phyloP scores from a whole-genome alignment of 1,284 basidiomycete species.

The Ganoderma sp. region DNA sequence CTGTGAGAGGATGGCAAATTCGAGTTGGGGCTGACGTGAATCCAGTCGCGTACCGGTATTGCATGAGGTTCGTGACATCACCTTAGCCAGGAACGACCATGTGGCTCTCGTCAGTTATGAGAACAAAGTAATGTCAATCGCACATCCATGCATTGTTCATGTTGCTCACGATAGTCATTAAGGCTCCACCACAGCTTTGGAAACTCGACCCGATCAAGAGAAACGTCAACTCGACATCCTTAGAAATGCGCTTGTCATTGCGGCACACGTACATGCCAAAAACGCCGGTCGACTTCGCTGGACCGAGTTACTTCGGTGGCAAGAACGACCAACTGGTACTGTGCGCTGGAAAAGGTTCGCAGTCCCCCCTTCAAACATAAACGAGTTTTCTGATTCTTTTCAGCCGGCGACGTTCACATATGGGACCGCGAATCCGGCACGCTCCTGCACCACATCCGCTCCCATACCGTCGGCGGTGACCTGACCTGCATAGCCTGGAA shows the following conservation, averaged over 20 bases:
- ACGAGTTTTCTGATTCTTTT: not conserved
- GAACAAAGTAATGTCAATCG: conserved; percentile 57
- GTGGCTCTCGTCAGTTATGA: conserved; percentile 76
- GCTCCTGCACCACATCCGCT: conserved; percentile 67
- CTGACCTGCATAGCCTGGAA: conserved; percentile 83
- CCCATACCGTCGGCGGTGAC: conserved; percentile 65
- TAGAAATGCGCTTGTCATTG: conserved; percentile 53
- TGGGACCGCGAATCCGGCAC: conserved; percentile 81
- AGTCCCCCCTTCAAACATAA: not conserved
- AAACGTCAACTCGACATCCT: conserved; percentile 11
- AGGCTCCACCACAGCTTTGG: conserved; percentile 85
- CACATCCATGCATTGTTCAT: conserved; percentile 14
- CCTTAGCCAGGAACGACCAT: conserved; percentile 63
- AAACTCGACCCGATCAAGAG: conserved; percentile 68
- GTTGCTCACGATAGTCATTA: conserved; percentile 13
- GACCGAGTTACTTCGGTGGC: conserved; percentile 81
- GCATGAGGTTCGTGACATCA: conserved; percentile 78
- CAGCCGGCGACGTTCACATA: conserved; percentile 82
- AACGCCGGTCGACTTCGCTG: conserved; percentile 71
- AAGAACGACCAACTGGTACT: conserved; percentile 76
- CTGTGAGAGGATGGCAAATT: not conserved
- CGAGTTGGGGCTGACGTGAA: conserved; percentile 8
- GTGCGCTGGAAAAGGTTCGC: conserved; percentile 73
- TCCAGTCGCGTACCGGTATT: conserved; percentile 76
- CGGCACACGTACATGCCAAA: conserved; percentile 78